Conservation (phyloP, 1,284 basidiomycete genomes). For the Leccinum proximum region DNA sequence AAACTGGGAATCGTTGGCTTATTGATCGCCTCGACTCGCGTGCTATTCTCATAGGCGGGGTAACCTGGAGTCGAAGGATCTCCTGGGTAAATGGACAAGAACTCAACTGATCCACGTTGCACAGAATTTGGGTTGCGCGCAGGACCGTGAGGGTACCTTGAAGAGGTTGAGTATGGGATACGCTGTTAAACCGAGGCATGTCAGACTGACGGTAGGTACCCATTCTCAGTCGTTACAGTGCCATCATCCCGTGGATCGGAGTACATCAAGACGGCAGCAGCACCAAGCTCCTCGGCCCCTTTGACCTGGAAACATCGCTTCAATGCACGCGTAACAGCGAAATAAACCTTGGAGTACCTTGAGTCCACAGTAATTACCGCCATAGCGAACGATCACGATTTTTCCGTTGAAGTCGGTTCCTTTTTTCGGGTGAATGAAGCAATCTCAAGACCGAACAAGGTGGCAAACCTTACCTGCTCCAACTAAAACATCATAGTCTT, state of each 20-base stretch:
- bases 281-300: constrained; percentile 71
- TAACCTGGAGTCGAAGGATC: constrained; percentile 71
- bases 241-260: constrained; percentile 77
- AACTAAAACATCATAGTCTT: constrained; percentile 35
- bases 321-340: neutral
- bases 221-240: constrained; percentile 61
- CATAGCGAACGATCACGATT: constrained; percentile 73
- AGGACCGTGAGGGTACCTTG: constrained; percentile 63
- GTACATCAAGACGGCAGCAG: constrained; percentile 60
- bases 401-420: constrained; percentile 54
- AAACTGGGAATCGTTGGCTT: constrained; percentile 72
- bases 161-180: neutral
- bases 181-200: neutral
- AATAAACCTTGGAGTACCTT: constrained; percentile 36
- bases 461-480: neutral
- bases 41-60: constrained; percentile 74
- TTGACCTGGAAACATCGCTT: constrained; percentile 40
- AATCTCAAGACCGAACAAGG: neutral
- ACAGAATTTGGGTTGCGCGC: constrained; percentile 68
- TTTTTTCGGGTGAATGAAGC: neutral
- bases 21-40: constrained; percentile 54
- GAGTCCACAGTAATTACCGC: constrained; percentile 67
- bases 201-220: constrained; percentile 38
- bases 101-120: constrained; percentile 77
- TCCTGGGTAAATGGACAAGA: constrained; percentile 63